Conservation (phyloP, 2,329 filamentous ascomycete species). For the Aspergillus pseudoterreus region DNA sequence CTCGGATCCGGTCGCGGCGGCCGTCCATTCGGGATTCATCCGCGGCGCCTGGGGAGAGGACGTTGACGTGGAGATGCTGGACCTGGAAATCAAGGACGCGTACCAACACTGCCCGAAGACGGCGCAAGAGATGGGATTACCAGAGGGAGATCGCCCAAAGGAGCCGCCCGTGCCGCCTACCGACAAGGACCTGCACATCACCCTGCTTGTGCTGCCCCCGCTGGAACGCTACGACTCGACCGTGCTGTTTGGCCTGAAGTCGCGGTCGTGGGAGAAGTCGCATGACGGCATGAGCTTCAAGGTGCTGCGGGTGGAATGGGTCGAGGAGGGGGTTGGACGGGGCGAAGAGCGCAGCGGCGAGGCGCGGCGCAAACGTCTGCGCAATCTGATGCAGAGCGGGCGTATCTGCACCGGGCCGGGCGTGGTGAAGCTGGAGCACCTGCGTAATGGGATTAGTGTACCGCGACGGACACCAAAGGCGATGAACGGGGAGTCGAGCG, state of each 20-base stretch:
- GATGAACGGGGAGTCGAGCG: constrained; percentile 23
- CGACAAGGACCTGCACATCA: constrained; percentile 81
- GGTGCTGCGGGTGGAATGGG: constrained; percentile 77
- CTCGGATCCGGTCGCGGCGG: constrained; percentile 86
- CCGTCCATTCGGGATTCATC: constrained; percentile 91
- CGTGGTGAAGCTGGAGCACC: constrained; percentile 32
- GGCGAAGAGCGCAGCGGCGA: constrained; percentile 46
- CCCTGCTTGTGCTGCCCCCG: constrained; percentile 74
- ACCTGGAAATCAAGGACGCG: constrained; percentile 48
- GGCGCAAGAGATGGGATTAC: constrained; percentile 32
- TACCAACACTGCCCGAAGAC: constrained; percentile 42
- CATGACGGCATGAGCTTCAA: constrained; percentile 91
- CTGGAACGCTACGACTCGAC: constrained; percentile 73
- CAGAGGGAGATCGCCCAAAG: constrained; percentile 26
- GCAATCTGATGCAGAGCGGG: constrained; percentile 40
- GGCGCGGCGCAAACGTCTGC: constrained; percentile 49
- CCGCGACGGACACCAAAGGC: constrained; percentile 21
- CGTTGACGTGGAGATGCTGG: constrained; percentile 66
- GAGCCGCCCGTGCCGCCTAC: constrained; percentile 50
- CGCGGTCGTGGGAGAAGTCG: constrained; percentile 69
- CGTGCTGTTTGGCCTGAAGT: constrained; percentile 75
- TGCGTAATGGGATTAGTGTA: constrained; percentile 30
- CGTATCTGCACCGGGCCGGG: constrained; percentile 40
- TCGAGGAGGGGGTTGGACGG: constrained; percentile 62
- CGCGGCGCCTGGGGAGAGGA: constrained; percentile 81